phyloP scores from a whole-genome alignment of 78 protist genomes.

The Dictyostelium brefeldianum region DNA sequence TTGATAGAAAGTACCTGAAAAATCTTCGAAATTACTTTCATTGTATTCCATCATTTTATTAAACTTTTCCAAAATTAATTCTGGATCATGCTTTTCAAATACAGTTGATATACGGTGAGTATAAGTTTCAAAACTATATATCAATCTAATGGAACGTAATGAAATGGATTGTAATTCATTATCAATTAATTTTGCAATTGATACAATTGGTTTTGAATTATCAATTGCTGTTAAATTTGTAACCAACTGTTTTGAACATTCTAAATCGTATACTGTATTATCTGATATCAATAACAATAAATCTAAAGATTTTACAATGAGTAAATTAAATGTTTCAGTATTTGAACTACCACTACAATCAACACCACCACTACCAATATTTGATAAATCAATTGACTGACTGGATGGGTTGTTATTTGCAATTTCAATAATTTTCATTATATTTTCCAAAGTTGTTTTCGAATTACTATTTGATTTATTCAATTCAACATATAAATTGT shows the following conservation, averaged over 20 bases:
- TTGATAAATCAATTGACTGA: neutral
- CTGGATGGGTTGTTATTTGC: too few species aligned
- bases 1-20: slow-evolving; percentile 18
- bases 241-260: slow-evolving; percentile 28
- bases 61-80: slow-evolving; percentile 15
- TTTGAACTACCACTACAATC: too few species aligned
- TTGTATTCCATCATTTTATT: slow-evolving; percentile 40
- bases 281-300: slow-evolving; percentile 47
- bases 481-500: slow-evolving; percentile 43
- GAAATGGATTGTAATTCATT: slow-evolving; percentile 29
- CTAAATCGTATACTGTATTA: slow-evolving; percentile 2
- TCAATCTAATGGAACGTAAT: slow-evolving; percentile 33
- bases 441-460: slow-evolving; percentile 4
- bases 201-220: slow-evolving; percentile 24
- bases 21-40: slow-evolving; percentile 15
- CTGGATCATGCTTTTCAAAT: slow-evolving; percentile 20
- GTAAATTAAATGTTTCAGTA: neutral
- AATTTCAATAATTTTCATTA: slow-evolving; percentile 26
- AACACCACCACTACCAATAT: neutral
- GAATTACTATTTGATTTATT: neutral
- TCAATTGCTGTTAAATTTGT: neutral
- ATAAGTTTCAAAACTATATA: slow-evolving; percentile 49
- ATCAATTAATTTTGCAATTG: slow-evolving; percentile 53
- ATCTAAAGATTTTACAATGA: slow-evolving; percentile 42
- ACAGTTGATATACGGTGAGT: slow-evolving; percentile 30